A percentile compares a stretch with the other conserved stretches of the same genome.
Evolutionary conservation across 495 filamentous ascomycete species (phyloP).

Genomic region (Gamarada debralockiae): DNA sequence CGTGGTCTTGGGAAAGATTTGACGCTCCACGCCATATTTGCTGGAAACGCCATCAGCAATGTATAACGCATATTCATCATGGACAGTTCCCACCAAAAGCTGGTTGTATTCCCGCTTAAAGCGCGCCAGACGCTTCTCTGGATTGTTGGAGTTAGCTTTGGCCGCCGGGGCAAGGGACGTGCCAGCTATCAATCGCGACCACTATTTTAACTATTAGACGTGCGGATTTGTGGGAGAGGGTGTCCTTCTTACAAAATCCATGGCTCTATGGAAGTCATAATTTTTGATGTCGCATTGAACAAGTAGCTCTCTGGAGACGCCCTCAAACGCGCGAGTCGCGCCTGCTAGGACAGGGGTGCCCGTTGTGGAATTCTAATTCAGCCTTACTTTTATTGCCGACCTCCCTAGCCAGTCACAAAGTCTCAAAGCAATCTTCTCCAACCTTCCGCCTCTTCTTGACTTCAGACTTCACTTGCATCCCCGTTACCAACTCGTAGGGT

Average conservation of each 20-base stretch:
- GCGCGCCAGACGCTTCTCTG: slow-evolving; percentile 78
- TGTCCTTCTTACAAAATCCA: slow-evolving; percentile 26
- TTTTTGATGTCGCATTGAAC: slow-evolving; percentile 8
- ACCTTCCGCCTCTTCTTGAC: too few relatives aligned
- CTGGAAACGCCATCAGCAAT: slow-evolving; percentile 35
- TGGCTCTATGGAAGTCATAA: slow-evolving; percentile 20
- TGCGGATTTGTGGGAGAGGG: not conserved
- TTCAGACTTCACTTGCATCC: too few relatives aligned
- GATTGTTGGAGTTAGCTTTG: slow-evolving; percentile 64
- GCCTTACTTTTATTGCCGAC: too few relatives aligned
- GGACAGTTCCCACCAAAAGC: slow-evolving; percentile 57
- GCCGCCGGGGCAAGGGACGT: slow-evolving; percentile 56
- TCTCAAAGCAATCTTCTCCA: too few relatives aligned
- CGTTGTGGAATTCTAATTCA: too few relatives aligned
- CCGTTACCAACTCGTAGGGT: too few relatives aligned
- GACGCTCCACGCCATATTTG: slow-evolving; percentile 74
- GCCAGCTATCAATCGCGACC: slow-evolving; percentile 86
- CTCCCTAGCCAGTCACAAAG: too few relatives aligned
- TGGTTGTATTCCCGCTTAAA: slow-evolving; percentile 88
- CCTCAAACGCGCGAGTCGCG: too few relatives aligned
- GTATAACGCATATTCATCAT: not conserved
- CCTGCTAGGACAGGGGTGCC: too few relatives aligned
- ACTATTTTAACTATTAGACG: slow-evolving; percentile 42
- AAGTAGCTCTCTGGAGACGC: not conserved
- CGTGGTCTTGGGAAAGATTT: slow-evolving; percentile 46